Base-by-base conservation (phyloP, 768 basidiomycete species). In the Mycena crocata region DNA sequence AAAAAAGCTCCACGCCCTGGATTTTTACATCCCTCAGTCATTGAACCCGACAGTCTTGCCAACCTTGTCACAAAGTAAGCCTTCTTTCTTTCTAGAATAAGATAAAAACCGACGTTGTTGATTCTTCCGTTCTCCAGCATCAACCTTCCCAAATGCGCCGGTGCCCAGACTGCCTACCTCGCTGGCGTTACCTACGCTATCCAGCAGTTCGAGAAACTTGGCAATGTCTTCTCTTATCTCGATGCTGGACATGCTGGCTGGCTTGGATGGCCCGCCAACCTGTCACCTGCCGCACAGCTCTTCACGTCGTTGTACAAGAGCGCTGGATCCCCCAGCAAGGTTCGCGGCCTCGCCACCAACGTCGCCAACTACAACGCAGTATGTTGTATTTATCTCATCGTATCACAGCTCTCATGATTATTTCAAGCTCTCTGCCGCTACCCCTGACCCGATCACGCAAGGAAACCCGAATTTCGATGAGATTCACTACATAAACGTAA, bases 31-130 rank as follows among this genome's bases (percentile, higher is more conserved):
- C 21, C 10, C 2, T 4, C 49, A 70, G 87, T 89, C 74, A 84
- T 89, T 58, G 89, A 90, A 76, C 89, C 89, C 66, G 89, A 90
- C 76, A 89, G 88, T 44, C 79, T 91, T 49, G 89, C 88, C 64
- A 90, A 90, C 80, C 72, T 91, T 71, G 89, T 90, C 72, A 90
- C 89, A n/a, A n/a, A n/a, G n/a, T n/a, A n/a, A n/a, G n/a, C n/a
- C n/a, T n/a, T n/a, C n/a, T n/a, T n/a, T n/a, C n/a, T n/a, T n/a
- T n/a, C n/a, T n/a, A n/a, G n/a, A n/a, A n/a, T n/a, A n/a, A n/a
- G n/a, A n/a, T n/a, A n/a, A n/a, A n/a, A n/a, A n/a, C n/a, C n/a
- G n/a, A n/a, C n/a, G n/a, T n/a, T n/a, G n/a, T n/a, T n/a, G n/a
- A n/a, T n/a, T n/a, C n/a, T n/a, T n/a, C n/a, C n/a, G n/a, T n/a